Conservation (phyloP, 257 asterid genomes). For the Mentha longifolia region DNA sequence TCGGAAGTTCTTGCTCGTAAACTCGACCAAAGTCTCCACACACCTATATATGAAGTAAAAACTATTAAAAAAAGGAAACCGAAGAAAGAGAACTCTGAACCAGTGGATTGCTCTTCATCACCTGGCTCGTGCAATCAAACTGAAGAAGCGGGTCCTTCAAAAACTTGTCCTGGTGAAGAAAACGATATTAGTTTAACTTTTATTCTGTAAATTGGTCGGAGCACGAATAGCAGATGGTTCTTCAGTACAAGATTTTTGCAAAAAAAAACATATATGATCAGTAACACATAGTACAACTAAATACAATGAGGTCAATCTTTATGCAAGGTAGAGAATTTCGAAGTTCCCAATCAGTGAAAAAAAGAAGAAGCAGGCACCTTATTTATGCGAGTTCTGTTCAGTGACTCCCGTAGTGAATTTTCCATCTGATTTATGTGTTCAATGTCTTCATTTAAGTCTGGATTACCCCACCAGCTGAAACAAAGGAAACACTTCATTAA, state of each 20-base stretch:
- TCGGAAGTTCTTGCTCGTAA: slow-evolving; percentile 32
- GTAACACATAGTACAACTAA: too few species aligned
- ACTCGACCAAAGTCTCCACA: slow-evolving; percentile 32
- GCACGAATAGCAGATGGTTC: too few species aligned
- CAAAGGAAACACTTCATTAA: slow-evolving; percentile 15
- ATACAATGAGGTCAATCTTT: not conserved
- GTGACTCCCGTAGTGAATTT: slow-evolving; percentile 60
- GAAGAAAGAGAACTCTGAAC: slow-evolving; percentile 10
- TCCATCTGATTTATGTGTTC: slow-evolving; percentile 86
- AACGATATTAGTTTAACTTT: slow-evolving; percentile 12
- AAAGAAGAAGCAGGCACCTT: slow-evolving; percentile 47
- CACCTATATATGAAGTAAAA: slow-evolving; percentile 10
- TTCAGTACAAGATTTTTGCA: too few species aligned
- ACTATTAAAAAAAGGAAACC: not conserved
- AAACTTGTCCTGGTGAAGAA: slow-evolving; percentile 51
- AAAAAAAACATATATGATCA: too few species aligned
- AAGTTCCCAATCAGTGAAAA: not conserved
- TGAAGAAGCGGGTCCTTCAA: slow-evolving; percentile 51
- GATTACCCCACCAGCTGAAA: slow-evolving; percentile 82
- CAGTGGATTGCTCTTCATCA: slow-evolving; percentile 29
- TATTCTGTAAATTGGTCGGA: not conserved
- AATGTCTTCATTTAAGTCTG: slow-evolving; percentile 63
- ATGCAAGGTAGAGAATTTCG: not conserved
- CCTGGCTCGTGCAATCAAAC: slow-evolving; percentile 65
- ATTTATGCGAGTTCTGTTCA: slow-evolving; percentile 48